Evolutionary conservation across 805 yeast species (phyloP).

Genomic region (Isabelozyma heimii): DNA sequence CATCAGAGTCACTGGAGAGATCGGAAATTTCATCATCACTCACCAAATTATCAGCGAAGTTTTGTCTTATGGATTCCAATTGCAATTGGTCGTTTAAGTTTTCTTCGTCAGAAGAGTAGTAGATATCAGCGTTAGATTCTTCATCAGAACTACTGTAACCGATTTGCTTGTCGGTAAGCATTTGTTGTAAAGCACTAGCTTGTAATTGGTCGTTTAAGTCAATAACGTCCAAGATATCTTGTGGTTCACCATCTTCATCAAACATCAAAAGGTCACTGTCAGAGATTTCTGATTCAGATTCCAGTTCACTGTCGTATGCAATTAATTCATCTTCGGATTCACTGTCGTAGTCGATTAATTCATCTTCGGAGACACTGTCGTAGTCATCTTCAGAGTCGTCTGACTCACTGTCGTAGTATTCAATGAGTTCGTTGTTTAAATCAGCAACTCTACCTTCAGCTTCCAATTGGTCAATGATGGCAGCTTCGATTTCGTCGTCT

Average conservation of each 20-base stretch:
- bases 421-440: constrained; percentile 28
- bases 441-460: constrained; percentile 23
- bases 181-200: constrained; percentile 27
- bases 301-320: constrained; percentile 1
- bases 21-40: constrained; percentile 25
- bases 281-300: constrained; percentile 3
- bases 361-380: constrained; percentile 13
- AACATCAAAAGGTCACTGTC: constrained; percentile 10
- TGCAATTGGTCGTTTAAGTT: constrained; percentile 29
- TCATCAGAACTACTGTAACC: constrained; percentile 6
- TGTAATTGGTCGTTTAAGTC: constrained; percentile 41
- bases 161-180: constrained; percentile 3
- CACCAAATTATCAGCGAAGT: constrained; percentile 30
- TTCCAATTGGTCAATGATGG: constrained; percentile 20
- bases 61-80: constrained; percentile 36
- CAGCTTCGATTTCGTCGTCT: constrained; percentile 36
- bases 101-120: constrained; percentile 28
- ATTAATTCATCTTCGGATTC: constrained; percentile 14
- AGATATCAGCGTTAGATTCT: constrained; percentile 18
- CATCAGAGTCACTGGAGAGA: constrained; percentile 18
- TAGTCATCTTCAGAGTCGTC: constrained; percentile 1
- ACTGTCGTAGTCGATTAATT: constrained; percentile 5
- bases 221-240: constrained; percentile 29
- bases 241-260: constrained; percentile 21
- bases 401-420: constrained; percentile 22